phyloP scores from a whole-genome alignment of 768 basidiomycete species.

The Lyophyllum decastes region DNA sequence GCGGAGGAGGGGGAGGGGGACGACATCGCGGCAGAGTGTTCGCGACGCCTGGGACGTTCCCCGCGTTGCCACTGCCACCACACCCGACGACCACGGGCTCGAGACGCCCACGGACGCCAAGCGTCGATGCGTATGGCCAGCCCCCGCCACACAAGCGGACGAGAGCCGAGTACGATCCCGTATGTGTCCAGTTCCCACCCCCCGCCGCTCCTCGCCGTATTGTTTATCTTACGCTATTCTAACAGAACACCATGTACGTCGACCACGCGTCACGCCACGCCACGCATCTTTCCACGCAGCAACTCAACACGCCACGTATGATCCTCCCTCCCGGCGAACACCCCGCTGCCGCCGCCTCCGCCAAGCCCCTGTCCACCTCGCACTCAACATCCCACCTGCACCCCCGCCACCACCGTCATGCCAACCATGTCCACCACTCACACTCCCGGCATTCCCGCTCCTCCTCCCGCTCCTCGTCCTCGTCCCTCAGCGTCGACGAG shows the following conservation, averaged over 20 bases:
- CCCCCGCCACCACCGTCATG: background rate
- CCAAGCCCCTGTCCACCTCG: background rate
- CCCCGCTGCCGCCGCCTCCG: too few species aligned
- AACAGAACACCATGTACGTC: background rate
- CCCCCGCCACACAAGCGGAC: slow-evolving; percentile 57
- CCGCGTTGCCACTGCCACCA: slow-evolving; percentile 41
- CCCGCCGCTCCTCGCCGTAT: background rate
- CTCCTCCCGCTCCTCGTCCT: slow-evolving; percentile 35
- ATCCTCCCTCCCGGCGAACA: slow-evolving; percentile 16
- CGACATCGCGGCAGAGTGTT: background rate
- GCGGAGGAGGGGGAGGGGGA: background rate
- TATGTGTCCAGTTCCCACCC: background rate
- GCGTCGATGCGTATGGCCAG: slow-evolving; percentile 37
- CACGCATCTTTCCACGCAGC: background rate
- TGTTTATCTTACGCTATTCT: slow-evolving; percentile 1
- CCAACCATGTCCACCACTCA: slow-evolving; percentile 5
- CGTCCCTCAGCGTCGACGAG: slow-evolving; percentile 44
- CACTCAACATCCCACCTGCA: slow-evolving; percentile 4
- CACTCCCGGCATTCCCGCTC: slow-evolving; percentile 20
- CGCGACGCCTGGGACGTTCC: background rate
- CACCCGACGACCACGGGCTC: slow-evolving; percentile 29
- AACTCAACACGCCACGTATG: slow-evolving; percentile 13
- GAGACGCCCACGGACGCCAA: slow-evolving; percentile 35
- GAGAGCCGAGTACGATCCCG: slow-evolving; percentile 24
- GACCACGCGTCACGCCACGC: background rate